Evolutionary conservation across 169 alveolate genomes (phyloP).

Genomic region (Perkinsus chesapeaki): DNA sequence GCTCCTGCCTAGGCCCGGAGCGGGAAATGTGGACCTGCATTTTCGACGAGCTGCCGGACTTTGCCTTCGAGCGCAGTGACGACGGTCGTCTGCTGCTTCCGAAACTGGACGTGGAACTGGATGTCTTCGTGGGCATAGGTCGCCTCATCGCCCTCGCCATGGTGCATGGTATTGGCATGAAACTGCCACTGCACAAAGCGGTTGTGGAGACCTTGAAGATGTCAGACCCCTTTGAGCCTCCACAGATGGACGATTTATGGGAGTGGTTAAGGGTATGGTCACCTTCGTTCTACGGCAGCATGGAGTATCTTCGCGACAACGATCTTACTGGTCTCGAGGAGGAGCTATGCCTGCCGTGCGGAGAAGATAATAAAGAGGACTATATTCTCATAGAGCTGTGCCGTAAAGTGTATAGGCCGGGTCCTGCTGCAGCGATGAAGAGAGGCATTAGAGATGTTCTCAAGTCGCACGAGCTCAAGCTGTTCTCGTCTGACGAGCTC

Average conservation of each 20-base stretch:
- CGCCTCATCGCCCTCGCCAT: neutral
- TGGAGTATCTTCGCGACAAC: neutral
- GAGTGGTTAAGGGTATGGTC: neutral
- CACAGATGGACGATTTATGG: neutral
- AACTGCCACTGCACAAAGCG: neutral
- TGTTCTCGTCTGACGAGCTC: neutral
- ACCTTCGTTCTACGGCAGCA: neutral
- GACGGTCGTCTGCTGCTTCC: neutral
- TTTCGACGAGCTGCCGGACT: neutral
- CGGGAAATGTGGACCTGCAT: constrained; percentile 1
- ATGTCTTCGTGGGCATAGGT: neutral
- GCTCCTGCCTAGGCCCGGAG: neutral
- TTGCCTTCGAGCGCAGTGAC: neutral
- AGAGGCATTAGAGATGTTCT: neutral
- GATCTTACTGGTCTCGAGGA: neutral
- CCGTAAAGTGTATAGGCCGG: neutral
- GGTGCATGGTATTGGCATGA: neutral
- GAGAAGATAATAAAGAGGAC: neutral
- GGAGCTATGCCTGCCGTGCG: neutral
- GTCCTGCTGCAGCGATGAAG: neutral
- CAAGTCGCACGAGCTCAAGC: neutral
- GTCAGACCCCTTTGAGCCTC: neutral
- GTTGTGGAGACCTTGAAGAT: neutral
- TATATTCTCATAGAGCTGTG: neutral
- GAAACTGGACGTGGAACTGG: neutral